Base-by-base conservation (phyloP, 441 rosid genomes). In the Populus hybrid region DNA sequence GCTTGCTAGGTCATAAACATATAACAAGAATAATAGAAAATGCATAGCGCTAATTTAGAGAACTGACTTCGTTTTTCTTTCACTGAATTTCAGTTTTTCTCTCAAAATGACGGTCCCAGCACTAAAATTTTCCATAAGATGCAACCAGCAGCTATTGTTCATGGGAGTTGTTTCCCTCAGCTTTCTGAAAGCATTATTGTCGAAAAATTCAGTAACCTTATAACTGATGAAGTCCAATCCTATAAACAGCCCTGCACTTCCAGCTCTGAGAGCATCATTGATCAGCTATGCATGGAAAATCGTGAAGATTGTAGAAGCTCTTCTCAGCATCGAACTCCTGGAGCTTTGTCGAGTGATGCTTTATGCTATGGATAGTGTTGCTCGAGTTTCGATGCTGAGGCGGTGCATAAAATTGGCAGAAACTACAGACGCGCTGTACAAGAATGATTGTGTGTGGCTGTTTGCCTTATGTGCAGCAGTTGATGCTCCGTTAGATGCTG, bases 381-480 rank as follows among this genome's bases (percentile, higher is more conserved):
- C 90, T 4, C 86, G 92, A 34, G 92, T 86, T 16, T 90, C 88
- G 4, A 85, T 69, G 85, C 88, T 95, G 80, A 89, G 84, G 85
- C 90, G 90, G 79, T 87, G 84, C 42, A 90, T 92, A 86, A 73
- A 72, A 70, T 79, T 70, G 14, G 80, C 88, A 16, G 98, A 90
- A 81, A 78, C 82, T 6, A 73, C 36, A 75, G 78, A 66, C 69
- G 69, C 76, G 3, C 80, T 91, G 20, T 77, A 89, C 18, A 87
- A 84, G 79, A 81, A 73, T 20, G 92, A 90, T n/a, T 87, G 90
- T 26, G 42, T 83, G 61, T 94, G 95, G 98, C 83, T 91, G 34
- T 89, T 90, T 77, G 92, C 96, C 35, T 84, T 91, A 24, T 88
- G 93, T 70, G 92, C 95, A 36, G 87, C 93, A 12, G 88, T 93